phyloP scores from a whole-genome alignment of 805 yeast species.

The Brettanomyces nanus region DNA sequence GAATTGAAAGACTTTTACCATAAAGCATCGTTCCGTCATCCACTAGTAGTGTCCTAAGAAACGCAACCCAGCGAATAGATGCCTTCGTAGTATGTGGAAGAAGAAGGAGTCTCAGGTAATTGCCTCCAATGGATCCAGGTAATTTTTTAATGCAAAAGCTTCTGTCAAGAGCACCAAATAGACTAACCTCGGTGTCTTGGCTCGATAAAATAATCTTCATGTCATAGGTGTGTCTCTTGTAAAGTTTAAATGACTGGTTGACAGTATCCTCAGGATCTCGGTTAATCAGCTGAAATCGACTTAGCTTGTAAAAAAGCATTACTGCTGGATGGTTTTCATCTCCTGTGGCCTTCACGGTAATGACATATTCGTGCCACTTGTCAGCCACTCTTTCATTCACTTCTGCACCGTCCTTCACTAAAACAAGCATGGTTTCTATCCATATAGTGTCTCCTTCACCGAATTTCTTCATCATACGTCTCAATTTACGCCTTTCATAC shows the following conservation, averaged over 20 bases:
- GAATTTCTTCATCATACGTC: conserved; percentile 26
- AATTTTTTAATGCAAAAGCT: conserved; percentile 44
- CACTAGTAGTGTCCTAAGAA: conserved; percentile 40
- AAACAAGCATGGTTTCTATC: conserved; percentile 60
- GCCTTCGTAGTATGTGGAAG: conserved; percentile 44
- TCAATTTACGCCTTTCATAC: conserved; percentile 5
- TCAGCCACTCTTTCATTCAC: conserved; percentile 49
- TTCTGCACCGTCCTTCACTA: conserved; percentile 22
- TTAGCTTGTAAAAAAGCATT: conserved; percentile 52
- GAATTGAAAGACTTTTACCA: conserved; percentile 17
- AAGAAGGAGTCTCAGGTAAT: conserved; percentile 30
- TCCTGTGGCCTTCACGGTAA: conserved; percentile 62
- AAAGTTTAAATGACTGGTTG: conserved; percentile 9
- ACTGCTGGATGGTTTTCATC: conserved; percentile 41
- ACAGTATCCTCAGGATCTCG: background rate
- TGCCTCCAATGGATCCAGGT: background rate
- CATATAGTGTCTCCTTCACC: conserved; percentile 56
- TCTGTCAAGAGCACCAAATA: conserved; percentile 65
- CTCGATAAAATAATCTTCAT: conserved; percentile 10
- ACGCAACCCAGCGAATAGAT: conserved; percentile 56
- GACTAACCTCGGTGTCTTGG: conserved; percentile 30
- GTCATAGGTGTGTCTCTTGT: conserved; percentile 8
- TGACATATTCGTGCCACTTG: conserved; percentile 73
- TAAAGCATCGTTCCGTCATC: background rate
- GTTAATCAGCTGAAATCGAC: conserved; percentile 9